A percentile compares a stretch with the other conserved stretches of the same genome.
Evolutionary conservation across 805 yeast genomes (phyloP).

Genomic region (Suhomyces pyralidae): DNA sequence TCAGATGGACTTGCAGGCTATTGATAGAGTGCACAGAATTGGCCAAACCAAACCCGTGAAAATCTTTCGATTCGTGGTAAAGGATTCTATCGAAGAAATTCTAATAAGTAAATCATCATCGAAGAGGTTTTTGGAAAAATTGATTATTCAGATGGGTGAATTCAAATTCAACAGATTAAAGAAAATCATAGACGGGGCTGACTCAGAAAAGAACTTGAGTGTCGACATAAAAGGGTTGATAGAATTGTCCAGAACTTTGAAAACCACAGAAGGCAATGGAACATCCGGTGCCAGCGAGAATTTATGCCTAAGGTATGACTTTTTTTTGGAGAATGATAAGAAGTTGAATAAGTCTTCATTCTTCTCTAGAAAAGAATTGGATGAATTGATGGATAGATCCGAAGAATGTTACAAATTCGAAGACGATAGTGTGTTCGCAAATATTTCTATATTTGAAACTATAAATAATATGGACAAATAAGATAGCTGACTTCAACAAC

Average conservation of each 20-base stretch:
- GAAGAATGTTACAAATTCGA: conserved; percentile 35
- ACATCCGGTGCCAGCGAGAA: conserved; percentile 1
- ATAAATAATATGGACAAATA: conserved; percentile 25
- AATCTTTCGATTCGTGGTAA: conserved; percentile 72
- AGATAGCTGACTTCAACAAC: not conserved
- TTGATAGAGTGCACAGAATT: conserved; percentile 91
- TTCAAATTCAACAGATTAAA: conserved; percentile 30
- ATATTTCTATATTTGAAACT: conserved; percentile 37
- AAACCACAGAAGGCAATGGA: conserved; percentile 1
- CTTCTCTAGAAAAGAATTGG: conserved; percentile 42
- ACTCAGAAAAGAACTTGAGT: conserved; percentile 1
- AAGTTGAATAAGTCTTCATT: not conserved
- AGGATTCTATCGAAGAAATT: conserved; percentile 80
- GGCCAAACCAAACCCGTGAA: conserved; percentile 86
- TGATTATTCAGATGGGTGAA: conserved; percentile 51
- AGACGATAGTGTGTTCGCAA: conserved; percentile 20
- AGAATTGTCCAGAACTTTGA: conserved; percentile 5
- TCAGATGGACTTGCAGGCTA: conserved; percentile 93
- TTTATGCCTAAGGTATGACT: not conserved
- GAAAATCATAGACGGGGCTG: conserved; percentile 16
- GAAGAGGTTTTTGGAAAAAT: conserved; percentile 73
- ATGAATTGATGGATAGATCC: conserved; percentile 50
- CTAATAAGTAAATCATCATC: conserved; percentile 74
- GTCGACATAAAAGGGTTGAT: conserved; percentile 14
- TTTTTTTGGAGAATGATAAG: not conserved